Evolutionary conservation across 2,329 filamentous ascomycete genomes (phyloP).

Genomic region (Alternaria sp.): DNA sequence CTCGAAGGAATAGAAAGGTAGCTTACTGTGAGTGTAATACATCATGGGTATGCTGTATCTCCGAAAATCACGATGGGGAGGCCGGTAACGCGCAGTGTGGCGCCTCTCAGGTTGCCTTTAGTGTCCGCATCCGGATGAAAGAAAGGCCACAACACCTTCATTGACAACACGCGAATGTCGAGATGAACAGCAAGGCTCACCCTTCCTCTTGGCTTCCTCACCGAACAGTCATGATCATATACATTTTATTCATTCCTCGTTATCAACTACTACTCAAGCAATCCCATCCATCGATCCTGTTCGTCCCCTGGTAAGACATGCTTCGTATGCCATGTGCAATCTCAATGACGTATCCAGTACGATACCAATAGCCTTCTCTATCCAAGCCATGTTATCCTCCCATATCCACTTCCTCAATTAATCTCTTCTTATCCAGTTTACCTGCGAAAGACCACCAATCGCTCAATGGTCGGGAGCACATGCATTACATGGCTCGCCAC

Average conservation of each 20-base stretch:
- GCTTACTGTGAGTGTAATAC: neutral
- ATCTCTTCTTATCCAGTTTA: neutral
- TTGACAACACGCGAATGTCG: neutral
- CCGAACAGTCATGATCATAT: neutral
- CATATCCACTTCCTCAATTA: neutral
- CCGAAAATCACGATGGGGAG: neutral
- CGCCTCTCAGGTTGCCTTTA: neutral
- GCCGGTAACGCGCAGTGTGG: neutral
- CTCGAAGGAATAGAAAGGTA: neutral
- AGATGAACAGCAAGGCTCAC: neutral
- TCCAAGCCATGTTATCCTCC: neutral
- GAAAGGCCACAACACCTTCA: neutral
- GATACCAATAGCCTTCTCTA: neutral
- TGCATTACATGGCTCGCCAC: constrained; percentile 7
- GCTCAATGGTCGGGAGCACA: constrained; percentile 8
- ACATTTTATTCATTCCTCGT: neutral
- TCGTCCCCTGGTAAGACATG: neutral
- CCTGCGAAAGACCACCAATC: neutral
- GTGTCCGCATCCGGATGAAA: neutral
- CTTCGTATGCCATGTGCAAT: neutral
- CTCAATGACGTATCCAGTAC: neutral
- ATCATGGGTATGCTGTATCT: neutral
- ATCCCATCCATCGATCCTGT: neutral
- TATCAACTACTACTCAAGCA: neutral
- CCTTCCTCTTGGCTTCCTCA: neutral